These are phyloP conservation scores for Fragaria iinumae DNA, from an alignment of 306 rosid genomes.

Conservation along the genomic window DNA sequence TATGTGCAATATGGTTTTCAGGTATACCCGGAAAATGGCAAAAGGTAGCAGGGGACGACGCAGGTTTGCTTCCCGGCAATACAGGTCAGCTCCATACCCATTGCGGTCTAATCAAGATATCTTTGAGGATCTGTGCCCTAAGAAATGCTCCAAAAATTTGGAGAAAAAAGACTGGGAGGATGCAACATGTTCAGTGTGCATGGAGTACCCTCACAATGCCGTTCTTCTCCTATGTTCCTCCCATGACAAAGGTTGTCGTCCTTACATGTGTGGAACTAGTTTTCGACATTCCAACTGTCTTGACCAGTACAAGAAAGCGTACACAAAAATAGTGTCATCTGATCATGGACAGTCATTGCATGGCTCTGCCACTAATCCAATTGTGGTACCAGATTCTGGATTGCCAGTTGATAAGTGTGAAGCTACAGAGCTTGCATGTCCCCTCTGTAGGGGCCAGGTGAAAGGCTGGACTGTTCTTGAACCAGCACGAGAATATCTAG, in stretches of 20 bases:
- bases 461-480: constrained; percentile 99
- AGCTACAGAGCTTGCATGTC: constrained; percentile 66
- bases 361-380: constrained; percentile 39
- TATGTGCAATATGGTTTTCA: constrained; percentile 29
- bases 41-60: constrained; percentile 83
- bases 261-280: constrained; percentile 91
- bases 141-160: constrained; percentile 63
- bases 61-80: constrained; percentile 60
- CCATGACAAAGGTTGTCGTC: constrained; percentile 78
- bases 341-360: constrained; percentile 41
- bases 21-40: constrained; percentile 64
- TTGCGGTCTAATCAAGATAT: constrained; percentile 49
- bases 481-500: constrained; percentile 80
- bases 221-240: constrained; percentile 94
- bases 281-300: constrained; percentile 82
- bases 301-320: constrained; percentile 87
- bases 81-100: constrained; percentile 67
- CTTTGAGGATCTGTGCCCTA: constrained; percentile 55
- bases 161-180: constrained; percentile 77
- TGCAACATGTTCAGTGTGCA: constrained; percentile 93
- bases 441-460: constrained; percentile 80
- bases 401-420: constrained; percentile 44
- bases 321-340: constrained; percentile 47
- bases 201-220: constrained; percentile 98
- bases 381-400: constrained; percentile 40